Base-by-base conservation (phyloP, 2,329 filamentous ascomycete genomes). In the Coniochaeta sp. region DNA sequence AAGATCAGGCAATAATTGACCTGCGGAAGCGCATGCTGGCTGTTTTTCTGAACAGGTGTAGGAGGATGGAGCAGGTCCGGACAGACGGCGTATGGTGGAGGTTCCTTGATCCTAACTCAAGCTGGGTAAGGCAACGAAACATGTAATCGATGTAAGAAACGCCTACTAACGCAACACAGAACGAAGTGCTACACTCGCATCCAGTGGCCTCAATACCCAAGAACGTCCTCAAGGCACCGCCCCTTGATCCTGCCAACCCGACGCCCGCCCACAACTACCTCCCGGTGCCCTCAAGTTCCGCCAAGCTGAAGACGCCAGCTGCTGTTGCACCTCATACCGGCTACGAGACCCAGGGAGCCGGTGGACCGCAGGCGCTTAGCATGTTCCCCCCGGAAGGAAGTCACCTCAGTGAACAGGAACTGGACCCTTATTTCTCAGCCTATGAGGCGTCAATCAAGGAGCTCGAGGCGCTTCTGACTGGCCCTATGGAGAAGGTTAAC, bases 21-120 rank as follows among this genome's bases (percentile, higher is more conserved):
- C 74, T 97, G 58, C 83, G 94, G 54, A 97, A 97, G 74, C 88
- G 94, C 61, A 99, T 99, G 94, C 70, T 99, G 51, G 87, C 88
- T 4, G 94, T 97, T 0, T 99, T 99, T 61, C 68, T 99, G 48
- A 99, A 99, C 63, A 81, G 94, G 48, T 99, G 94, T 69, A 82
- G 91, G 57, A 83, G 84, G 56, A 97, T 97, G 92, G 88, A 92
- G 61, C 86, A 92, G 53, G 85, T 99, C 26, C 81, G 90, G 50
- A 88, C 91, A 55, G 94, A 99, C 64, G 92, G 92, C 3, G 91
- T 99, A 24, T 96, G 91, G 84, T 96, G 92, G 91, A 86, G 91
- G 59, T 99, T 99, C 65, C 77, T 99, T 30, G 94, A 99, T 66
- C 94, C 95, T 10, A 97, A 99, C 66, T 91, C 92, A 22, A 97